A percentile compares a stretch with the other conserved stretches of the same genome.
Evolutionary conservation across 306 rosid species (phyloP).

Genomic region (Cercis canadensis): DNA sequence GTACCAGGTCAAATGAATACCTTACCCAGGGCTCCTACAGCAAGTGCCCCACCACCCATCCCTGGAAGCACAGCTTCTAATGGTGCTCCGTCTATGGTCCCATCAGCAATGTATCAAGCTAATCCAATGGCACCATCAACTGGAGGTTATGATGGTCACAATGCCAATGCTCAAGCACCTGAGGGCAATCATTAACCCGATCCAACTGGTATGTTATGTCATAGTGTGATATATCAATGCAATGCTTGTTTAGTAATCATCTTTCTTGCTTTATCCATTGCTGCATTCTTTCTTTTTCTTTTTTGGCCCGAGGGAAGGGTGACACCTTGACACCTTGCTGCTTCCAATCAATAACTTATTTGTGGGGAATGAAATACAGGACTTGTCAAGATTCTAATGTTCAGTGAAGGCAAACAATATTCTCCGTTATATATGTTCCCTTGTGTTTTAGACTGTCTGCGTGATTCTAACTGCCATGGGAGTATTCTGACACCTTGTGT

Average conservation of each 20-base stretch:
- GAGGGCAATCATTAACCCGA: slow-evolving; percentile 46
- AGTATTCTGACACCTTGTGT: slow-evolving; percentile 8
- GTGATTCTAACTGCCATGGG: slow-evolving; percentile 7
- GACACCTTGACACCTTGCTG: neutral
- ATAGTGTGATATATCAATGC: slow-evolving; percentile 2
- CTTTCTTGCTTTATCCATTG: slow-evolving; percentile 7
- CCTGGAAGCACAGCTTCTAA: slow-evolving; percentile 54
- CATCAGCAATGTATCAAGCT: slow-evolving; percentile 52
- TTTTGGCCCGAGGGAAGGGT: no score
- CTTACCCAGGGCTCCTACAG: slow-evolving; percentile 50
- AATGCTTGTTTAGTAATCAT: slow-evolving; percentile 2
- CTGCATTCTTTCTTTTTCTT: neutral
- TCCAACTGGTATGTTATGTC: slow-evolving; percentile 30
- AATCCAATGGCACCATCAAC: slow-evolving; percentile 42
- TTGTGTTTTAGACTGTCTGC: slow-evolving; percentile 30
- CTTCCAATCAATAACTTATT: neutral
- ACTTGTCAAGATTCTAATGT: slow-evolving; percentile 6
- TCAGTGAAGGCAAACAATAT: slow-evolving; percentile 10
- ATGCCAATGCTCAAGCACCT: slow-evolving; percentile 48
- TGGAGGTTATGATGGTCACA: slow-evolving; percentile 52
- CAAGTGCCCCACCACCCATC: slow-evolving; percentile 49
- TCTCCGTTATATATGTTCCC: neutral
- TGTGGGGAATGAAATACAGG: neutral
- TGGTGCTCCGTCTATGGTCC: slow-evolving; percentile 49
- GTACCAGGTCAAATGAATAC: slow-evolving; percentile 46